Evolutionary conservation across 495 filamentous ascomycete genomes (phyloP).

Genomic region (Astrothelium macrocarpum): DNA sequence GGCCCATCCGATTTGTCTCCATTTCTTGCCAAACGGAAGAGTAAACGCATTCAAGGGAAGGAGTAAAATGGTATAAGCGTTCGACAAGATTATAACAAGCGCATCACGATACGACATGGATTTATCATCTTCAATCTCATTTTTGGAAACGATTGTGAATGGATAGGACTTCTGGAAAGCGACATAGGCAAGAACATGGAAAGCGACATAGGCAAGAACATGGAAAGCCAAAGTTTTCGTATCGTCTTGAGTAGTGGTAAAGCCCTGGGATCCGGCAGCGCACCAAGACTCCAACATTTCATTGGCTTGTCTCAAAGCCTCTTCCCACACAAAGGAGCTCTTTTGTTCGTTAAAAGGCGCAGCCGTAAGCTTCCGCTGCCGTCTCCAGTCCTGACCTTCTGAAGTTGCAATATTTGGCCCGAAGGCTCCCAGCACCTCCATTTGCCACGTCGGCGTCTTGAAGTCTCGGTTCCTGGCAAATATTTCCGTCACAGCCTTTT

Average conservation of each 20-base stretch:
- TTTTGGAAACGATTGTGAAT: too few species aligned
- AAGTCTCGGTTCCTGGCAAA: background rate
- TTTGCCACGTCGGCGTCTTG: background rate
- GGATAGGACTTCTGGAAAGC: too few species aligned
- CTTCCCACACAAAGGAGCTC: slow-evolving; percentile 2
- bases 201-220: background rate
- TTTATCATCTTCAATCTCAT: background rate
- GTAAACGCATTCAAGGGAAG: background rate
- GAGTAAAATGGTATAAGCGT: background rate
- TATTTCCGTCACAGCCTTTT: background rate
- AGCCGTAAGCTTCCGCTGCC: background rate
- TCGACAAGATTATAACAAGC: background rate
- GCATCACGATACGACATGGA: background rate
- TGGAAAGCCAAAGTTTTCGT: background rate
- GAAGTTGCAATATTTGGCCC: background rate
- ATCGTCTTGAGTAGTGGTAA: background rate
- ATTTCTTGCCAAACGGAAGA: background rate
- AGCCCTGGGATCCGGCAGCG: background rate
- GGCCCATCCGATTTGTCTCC: background rate
- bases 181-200: background rate
- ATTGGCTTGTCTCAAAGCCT: background rate
- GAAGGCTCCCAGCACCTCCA: background rate
- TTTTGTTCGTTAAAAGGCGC: background rate
- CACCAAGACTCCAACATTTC: background rate
- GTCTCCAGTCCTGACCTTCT: background rate